Evolutionary conservation across 2,329 filamentous ascomycete species (phyloP), one percentile per base, ranked within the genome.

Genomic region (Penicillium expansum): DNA sequence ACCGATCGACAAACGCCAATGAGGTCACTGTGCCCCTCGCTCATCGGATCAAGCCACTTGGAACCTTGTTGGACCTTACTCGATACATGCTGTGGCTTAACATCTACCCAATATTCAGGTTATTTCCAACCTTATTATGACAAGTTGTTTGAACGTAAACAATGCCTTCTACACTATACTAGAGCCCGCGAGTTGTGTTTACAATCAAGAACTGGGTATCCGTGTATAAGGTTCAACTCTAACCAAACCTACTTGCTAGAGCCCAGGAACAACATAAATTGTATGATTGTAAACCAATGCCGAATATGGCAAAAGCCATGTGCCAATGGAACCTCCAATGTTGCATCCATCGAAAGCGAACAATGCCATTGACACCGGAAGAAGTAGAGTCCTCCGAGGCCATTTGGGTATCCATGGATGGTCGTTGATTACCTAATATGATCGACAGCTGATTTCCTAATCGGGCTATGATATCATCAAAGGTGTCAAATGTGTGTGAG

Each of bases 21-120:
- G 52, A 55, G 45, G 45, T 55, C 52, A 55, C 52, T 11, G 5
- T 55, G 38, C 38, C 45, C 44, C n/a, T 50, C 45, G 18, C 9
- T n/a, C 14, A 35, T 37, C 32, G 22, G 5, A 6, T 14, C 3
- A 43, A 45, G 22, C 39, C 29, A 37, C 41, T 22, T 22, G 24
- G 9, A 47, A 22, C 41, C 50, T 4, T 35, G 22, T 20, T 30
- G 13, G 18, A 22, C n/a, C 37, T 41, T 13, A 20, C 29, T 37
- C 16, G 5, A 4, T 16, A 42, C 20, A 20, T 18, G 9, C 30
- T 53, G 52, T 54, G 35, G 35, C 35, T 48, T 48, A 3, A 13
- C 13, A 9, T 10, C 27, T 22, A 38, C 29, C 35, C 18, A 50
- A 42, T 10, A n/a, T 16, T 27, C 35, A 37, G 10, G 16, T 41